Base-by-base conservation (phyloP, 441 rosid species). In the Corymbia calophylla region DNA sequence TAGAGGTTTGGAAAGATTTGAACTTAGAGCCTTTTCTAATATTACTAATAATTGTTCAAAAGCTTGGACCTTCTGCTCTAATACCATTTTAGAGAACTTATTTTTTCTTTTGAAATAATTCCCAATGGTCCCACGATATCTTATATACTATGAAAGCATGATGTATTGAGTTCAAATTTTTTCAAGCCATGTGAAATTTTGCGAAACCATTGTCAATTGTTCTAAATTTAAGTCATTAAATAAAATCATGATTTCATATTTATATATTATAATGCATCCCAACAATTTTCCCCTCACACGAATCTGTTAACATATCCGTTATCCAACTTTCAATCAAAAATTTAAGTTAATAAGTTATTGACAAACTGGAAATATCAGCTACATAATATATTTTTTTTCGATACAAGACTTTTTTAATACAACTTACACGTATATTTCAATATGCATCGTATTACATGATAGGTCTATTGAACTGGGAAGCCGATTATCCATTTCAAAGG, bases 81-180 rank as follows among this genome's bases (percentile, higher is more conserved):
- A 62, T 62, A 29, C 32, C 68, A 29, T 64, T 12, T n/a, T n/a
- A 64, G 35, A 64, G 31, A n/a, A 64, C 5, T n/a, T n/a, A 18
- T n/a, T n/a, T 64, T 64, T 64, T 15, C 73, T n/a, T 64, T 3
- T n/a, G 73, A n/a, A 64, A 64, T 8, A n/a, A 1, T n/a, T 64
- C 1, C 2, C 19, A 31, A n/a, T 66, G 1, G 0, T n/a, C 39
- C 2, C 39, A 66, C 0, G 0, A 31, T 4, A n/a, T 0, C 73
- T 31, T 66, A 11, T 2, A 62, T 13, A 13, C 12, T 62, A 62
- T 29, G 32, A 3, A 13, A 29, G 18, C 18, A 29, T 62, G 9
- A 62, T 27, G 32, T 62, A 13, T 0, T 29, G 9, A 0, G 8
- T 29, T 62, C 9, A 62, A 62, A 62, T 62, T 1, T 62, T 62